phyloP scores from a whole-genome alignment of 2,329 filamentous ascomycete genomes.

The Parascedosporium putredinis region DNA sequence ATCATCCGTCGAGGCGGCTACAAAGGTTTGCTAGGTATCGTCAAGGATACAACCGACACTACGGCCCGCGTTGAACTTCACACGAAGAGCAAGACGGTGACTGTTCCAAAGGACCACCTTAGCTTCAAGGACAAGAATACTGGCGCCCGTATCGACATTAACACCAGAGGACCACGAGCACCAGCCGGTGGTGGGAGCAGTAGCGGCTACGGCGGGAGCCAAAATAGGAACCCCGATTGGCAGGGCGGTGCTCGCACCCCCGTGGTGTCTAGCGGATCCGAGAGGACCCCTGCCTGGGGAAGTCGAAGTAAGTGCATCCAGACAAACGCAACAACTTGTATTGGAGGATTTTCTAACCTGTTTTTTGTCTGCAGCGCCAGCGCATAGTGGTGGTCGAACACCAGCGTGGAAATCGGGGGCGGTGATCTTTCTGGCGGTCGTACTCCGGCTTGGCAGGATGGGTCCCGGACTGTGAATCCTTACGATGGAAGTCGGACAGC shows the following conservation, averaged over 20 bases:
- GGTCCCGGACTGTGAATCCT: conserved; percentile 56
- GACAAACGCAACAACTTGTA: background rate
- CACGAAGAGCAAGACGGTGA: conserved; percentile 86
- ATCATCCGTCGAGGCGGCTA: conserved; percentile 77
- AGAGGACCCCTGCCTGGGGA: conserved; percentile 70
- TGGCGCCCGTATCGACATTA: conserved; percentile 67
- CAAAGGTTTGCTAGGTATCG: conserved; percentile 88
- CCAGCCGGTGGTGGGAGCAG: conserved; percentile 29
- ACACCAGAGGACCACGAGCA: conserved; percentile 31
- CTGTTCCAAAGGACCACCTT: conserved; percentile 71
- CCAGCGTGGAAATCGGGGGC: conserved; percentile 51
- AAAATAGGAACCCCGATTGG: conserved; percentile 43
- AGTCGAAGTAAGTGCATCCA: conserved; percentile 47
- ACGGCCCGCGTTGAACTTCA: conserved; percentile 86
- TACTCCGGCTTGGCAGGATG: conserved; percentile 62
- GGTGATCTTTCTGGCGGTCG: conserved; percentile 44
- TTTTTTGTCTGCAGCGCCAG: conserved; percentile 34
- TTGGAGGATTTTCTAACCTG: conserved; percentile 16
- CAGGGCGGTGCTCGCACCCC: conserved; percentile 60
- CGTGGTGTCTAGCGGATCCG: conserved; percentile 45
- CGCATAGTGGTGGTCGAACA: conserved; percentile 44
- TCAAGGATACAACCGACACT: conserved; percentile 84
- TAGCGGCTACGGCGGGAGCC: conserved; percentile 35
- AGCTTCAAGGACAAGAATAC: conserved; percentile 76
- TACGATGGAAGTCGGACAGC: conserved; percentile 67